Evolutionary conservation across 2,329 filamentous ascomycete species (phyloP).

Genomic region (Tolypocladium sp.): DNA sequence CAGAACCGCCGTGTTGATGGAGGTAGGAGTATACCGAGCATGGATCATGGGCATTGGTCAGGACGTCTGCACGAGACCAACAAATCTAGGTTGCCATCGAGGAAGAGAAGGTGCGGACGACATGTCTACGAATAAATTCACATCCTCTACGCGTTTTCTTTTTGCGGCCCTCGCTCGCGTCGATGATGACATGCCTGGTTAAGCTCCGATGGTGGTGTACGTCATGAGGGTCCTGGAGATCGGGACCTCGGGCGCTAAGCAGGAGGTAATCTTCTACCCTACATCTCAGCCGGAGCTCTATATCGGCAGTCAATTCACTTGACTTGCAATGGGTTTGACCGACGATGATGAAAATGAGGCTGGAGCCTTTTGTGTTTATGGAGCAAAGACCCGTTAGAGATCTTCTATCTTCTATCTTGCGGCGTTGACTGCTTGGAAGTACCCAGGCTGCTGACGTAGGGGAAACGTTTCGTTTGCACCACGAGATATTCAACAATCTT

Average conservation of each 20-base stretch:
- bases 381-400: not conserved
- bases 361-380: not conserved
- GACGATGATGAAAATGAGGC: not conserved
- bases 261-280: not conserved
- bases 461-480: too few species aligned
- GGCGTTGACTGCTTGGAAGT: not conserved
- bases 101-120: too few species aligned
- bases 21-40: too few species aligned
- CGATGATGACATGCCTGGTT: constrained; percentile 14
- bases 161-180: constrained; percentile 1
- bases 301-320: not conserved
- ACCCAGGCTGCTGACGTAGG: too few species aligned
- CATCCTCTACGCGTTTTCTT: constrained; percentile 1
- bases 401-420: not conserved
- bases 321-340: not conserved
- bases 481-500: too few species aligned
- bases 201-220: constrained; percentile 19
- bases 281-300: not conserved
- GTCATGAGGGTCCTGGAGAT: constrained; percentile 21
- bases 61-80: not conserved
- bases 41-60: constrained; percentile 2
- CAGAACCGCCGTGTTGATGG: not conserved
- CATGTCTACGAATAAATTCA: not conserved
- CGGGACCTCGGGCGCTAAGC: constrained; percentile 7
- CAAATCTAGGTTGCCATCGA: not conserved